Conservation (phyloP, 2,329 filamentous ascomycete species). For the Aspergillus transmontanensis region DNA sequence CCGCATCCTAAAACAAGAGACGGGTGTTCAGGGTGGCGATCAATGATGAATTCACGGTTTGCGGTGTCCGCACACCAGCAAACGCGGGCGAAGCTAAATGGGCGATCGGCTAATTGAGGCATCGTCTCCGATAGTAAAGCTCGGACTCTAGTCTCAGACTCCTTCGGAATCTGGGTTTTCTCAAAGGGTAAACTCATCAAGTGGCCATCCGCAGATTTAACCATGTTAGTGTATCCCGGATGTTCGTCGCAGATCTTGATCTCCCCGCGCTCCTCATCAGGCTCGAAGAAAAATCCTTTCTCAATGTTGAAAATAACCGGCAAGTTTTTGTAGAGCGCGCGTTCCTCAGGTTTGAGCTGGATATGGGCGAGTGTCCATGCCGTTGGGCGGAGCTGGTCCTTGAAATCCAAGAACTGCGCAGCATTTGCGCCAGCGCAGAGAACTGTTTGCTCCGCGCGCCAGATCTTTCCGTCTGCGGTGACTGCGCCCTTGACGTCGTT, state of each 20-base stretch:
- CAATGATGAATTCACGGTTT: conserved; percentile 57
- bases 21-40: conserved; percentile 48
- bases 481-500: conserved; percentile 43
- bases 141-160: conserved; percentile 51
- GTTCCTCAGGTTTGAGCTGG: conserved; percentile 45
- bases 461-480: conserved; percentile 40
- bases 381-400: conserved; percentile 47
- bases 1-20: conserved; percentile 53
- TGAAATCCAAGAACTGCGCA: conserved; percentile 47
- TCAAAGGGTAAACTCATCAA: conserved; percentile 45
- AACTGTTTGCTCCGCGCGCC: conserved; percentile 43
- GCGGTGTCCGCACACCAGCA: conserved; percentile 62
- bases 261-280: conserved; percentile 42
- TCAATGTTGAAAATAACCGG: conserved; percentile 52
- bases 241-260: conserved; percentile 54
- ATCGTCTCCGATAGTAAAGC: conserved; percentile 55
- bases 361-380: conserved; percentile 54
- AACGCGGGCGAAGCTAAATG: conserved; percentile 55
- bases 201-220: conserved; percentile 28
- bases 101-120: conserved; percentile 54
- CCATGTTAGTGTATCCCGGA: conserved; percentile 56
- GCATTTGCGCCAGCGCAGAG: conserved; percentile 49
- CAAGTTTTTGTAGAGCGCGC: conserved; percentile 42
- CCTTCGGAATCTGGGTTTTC: conserved; percentile 47
- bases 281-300: conserved; percentile 53